Evolutionary conservation across 768 basidiomycete species (phyloP).

Genomic region (Xerocomus potaroensis): DNA sequence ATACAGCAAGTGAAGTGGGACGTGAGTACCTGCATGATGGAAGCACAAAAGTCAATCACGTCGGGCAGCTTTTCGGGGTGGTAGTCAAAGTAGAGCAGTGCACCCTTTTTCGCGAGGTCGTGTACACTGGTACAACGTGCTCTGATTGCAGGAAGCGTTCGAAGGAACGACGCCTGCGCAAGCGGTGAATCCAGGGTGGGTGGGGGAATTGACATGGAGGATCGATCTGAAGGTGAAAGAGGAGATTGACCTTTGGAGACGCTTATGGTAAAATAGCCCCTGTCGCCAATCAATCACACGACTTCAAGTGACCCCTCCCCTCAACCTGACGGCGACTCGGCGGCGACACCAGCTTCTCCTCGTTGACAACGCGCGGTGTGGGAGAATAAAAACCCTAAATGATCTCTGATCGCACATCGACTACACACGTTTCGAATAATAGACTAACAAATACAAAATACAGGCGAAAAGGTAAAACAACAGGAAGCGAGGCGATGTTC

Average conservation of each 20-base stretch:
- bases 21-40: slow-evolving; percentile 67
- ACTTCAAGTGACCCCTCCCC: slow-evolving; percentile 2
- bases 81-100: slow-evolving; percentile 84
- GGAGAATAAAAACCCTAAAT: background rate
- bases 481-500: background rate
- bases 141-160: slow-evolving; percentile 85
- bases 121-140: slow-evolving; percentile 79
- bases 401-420: slow-evolving; percentile 8
- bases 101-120: slow-evolving; percentile 66
- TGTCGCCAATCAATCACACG: background rate
- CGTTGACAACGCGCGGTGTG: slow-evolving; percentile 23
- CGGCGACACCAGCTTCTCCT: slow-evolving; percentile 12
- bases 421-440: slow-evolving; percentile 13
- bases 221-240: background rate
- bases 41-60: slow-evolving; percentile 69
- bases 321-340: slow-evolving; percentile 16
- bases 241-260: background rate
- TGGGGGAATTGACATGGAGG: background rate
- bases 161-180: slow-evolving; percentile 57
- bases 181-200: slow-evolving; percentile 10
- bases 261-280: background rate
- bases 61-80: slow-evolving; percentile 68
- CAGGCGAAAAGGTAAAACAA: background rate
- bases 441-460: slow-evolving; percentile 15
- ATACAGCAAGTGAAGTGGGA: background rate